These are phyloP conservation scores for Plasmodium blacklocki DNA, from an alignment of 169 alveolate species.

Conservation along the genomic window DNA sequence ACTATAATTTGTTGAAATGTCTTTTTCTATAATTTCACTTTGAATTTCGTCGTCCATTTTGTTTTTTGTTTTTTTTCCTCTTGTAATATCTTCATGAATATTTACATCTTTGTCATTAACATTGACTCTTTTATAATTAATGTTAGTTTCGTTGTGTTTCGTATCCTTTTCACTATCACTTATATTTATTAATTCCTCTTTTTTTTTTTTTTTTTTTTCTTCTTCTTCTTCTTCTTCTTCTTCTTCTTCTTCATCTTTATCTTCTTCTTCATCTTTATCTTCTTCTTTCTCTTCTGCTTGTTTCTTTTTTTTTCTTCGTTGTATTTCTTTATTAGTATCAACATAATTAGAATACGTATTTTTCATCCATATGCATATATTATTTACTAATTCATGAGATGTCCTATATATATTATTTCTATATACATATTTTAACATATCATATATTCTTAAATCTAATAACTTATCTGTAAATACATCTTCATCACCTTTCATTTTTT, in stretches of 20 bases:
- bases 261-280: slow-evolving; percentile 31
- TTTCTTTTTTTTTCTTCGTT: background rate
- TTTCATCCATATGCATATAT: slow-evolving; percentile 65
- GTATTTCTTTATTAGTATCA: background rate
- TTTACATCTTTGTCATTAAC: slow-evolving; percentile 16
- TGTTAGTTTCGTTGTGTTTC: no score
- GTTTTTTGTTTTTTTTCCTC: background rate
- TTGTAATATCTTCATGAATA: background rate
- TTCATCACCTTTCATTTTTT: slow-evolving; percentile 50
- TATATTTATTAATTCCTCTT: background rate
- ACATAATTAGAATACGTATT: slow-evolving; percentile 8
- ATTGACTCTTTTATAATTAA: slow-evolving; percentile 38
- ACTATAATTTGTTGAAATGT: slow-evolving; percentile 19
- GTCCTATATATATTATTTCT: slow-evolving; percentile 6
- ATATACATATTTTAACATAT: slow-evolving; percentile 58
- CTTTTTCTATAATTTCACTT: slow-evolving; percentile 19
- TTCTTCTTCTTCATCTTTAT: background rate
- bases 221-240: background rate
- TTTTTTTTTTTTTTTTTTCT: background rate
- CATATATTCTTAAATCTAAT: slow-evolving; percentile 51
- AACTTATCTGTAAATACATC: slow-evolving; percentile 51
- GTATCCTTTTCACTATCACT: background rate
- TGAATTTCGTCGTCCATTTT: background rate
- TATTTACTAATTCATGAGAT: slow-evolving; percentile 54
- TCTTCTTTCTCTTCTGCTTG: background rate